These are phyloP conservation scores for Aspergillus persii DNA, from an alignment of 2,329 filamentous ascomycete genomes.

Conservation along the genomic window DNA sequence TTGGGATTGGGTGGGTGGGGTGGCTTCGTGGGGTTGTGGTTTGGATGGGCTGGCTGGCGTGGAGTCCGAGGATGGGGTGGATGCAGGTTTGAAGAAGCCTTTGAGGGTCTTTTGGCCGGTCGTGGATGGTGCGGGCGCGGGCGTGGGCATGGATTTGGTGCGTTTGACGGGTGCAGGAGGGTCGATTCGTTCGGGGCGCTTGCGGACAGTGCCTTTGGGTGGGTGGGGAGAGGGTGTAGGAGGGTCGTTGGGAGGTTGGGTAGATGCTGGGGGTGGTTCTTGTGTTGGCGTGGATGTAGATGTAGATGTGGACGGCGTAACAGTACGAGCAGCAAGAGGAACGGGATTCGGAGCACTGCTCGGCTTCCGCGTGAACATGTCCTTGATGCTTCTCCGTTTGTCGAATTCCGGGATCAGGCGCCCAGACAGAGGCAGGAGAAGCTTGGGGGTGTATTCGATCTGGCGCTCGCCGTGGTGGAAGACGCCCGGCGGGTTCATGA, in stretches of 20 bases:
- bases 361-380: conserved; percentile 77
- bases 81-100: conserved; percentile 74
- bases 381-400: conserved; percentile 77
- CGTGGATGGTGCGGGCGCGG: conserved; percentile 22
- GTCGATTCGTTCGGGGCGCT: conserved; percentile 38
- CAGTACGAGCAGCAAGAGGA: too few relatives aligned
- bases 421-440: conserved; percentile 72
- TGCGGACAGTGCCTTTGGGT: conserved; percentile 26
- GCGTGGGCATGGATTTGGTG: conserved; percentile 44
- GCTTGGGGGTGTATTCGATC: conserved; percentile 63
- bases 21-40: background rate
- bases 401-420: conserved; percentile 86
- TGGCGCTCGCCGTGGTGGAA: conserved; percentile 67
- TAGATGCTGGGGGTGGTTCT: too few relatives aligned
- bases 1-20: background rate
- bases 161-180: conserved; percentile 46
- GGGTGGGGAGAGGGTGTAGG: background rate
- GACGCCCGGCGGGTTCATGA: conserved; percentile 74
- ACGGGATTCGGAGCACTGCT: conserved; percentile 11
- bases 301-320: background rate
- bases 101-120: conserved; percentile 64
- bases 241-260: background rate
- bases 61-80: conserved; percentile 10
- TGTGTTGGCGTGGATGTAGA: too few relatives aligned
- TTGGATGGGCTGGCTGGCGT: too few relatives aligned